These are phyloP conservation scores for Meripilus lineatus DNA, from an alignment of 1,284 basidiomycete genomes.

Conservation along the genomic window DNA sequence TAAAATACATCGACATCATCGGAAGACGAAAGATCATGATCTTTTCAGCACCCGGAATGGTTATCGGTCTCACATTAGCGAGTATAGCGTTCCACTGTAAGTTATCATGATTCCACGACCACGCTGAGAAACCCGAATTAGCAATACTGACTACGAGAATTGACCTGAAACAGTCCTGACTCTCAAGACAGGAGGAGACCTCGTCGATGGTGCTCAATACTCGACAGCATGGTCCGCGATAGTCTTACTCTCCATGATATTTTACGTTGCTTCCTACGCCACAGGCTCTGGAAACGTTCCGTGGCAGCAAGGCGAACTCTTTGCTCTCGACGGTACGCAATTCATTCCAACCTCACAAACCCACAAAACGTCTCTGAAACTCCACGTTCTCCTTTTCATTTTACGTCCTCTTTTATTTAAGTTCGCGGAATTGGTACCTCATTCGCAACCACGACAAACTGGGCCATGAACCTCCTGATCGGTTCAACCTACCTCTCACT, in stretches of 20 bases:
- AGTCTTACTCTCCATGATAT: constrained; percentile 75
- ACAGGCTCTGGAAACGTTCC: constrained; percentile 77
- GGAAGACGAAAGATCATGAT: constrained; percentile 77
- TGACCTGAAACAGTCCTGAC: constrained; percentile 53
- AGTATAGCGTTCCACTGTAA: constrained; percentile 74
- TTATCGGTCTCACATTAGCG: constrained; percentile 64
- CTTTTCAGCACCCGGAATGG: constrained; percentile 75
- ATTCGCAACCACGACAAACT: constrained; percentile 77
- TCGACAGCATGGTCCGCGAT: constrained; percentile 60
- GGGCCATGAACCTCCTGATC: constrained; percentile 78
- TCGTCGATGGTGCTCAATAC: constrained; percentile 63
- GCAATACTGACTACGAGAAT: constrained; percentile 2
- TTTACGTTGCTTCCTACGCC: constrained; percentile 82
- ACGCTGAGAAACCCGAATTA: not conserved
- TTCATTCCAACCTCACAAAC: not conserved
- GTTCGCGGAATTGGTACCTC: constrained; percentile 81
- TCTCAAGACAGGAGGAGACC: constrained; percentile 54
- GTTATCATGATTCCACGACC: constrained; percentile 20
- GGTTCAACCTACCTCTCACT: constrained; percentile 76
- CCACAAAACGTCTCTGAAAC: too few species aligned
- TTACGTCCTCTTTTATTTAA: constrained; percentile 19
- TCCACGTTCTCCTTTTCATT: too few species aligned
- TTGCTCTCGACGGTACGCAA: constrained; percentile 58
- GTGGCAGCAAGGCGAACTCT: constrained; percentile 86
- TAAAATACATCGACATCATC: constrained; percentile 79